phyloP scores from a whole-genome alignment of 306 rosid species.

The Cicer chorassanicum region DNA sequence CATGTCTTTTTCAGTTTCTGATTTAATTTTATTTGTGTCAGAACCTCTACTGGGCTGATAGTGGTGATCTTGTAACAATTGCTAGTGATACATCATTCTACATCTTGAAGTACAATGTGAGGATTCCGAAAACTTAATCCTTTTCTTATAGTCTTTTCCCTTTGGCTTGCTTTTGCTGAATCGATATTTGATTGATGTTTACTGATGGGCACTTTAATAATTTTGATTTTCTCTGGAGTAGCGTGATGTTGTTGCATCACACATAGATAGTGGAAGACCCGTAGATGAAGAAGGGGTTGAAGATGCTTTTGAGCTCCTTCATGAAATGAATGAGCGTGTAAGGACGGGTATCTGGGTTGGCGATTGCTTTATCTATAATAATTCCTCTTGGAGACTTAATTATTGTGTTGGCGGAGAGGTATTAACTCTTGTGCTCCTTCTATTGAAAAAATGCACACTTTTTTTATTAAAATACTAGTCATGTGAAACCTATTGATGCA shows the following conservation, averaged over 20 bases:
- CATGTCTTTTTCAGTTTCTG: constrained; percentile 10
- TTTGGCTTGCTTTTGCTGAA: constrained; percentile 27
- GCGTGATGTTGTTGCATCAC: constrained; percentile 89
- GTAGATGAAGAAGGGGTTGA: constrained; percentile 95
- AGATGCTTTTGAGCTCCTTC: constrained; percentile 97
- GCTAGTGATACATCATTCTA: constrained; percentile 93
- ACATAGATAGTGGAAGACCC: constrained; percentile 90
- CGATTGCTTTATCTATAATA: constrained; percentile 97
- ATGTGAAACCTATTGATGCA: constrained; percentile 40
- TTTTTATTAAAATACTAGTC: constrained; percentile 26
- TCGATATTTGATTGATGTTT: constrained; percentile 36
- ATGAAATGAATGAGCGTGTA: constrained; percentile 94
- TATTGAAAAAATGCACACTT: constrained; percentile 13
- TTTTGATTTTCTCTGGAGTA: constrained; percentile 56
- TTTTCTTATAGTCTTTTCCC: background rate
- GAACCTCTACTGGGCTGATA: constrained; percentile 99
- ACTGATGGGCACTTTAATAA: constrained; percentile 22
- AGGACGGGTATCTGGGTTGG: constrained; percentile 99
- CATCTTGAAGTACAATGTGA: constrained; percentile 94
- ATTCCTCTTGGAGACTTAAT: constrained; percentile 96
- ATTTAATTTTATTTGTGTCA: constrained; percentile 45
- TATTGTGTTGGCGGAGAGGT: constrained; percentile 99
- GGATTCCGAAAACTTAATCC: constrained; percentile 44
- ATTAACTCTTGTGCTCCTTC: constrained; percentile 41
- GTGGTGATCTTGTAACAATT: constrained; percentile 92